Base-by-base conservation (phyloP, 2,329 filamentous ascomycete species). In the Botrytis aclada region DNA sequence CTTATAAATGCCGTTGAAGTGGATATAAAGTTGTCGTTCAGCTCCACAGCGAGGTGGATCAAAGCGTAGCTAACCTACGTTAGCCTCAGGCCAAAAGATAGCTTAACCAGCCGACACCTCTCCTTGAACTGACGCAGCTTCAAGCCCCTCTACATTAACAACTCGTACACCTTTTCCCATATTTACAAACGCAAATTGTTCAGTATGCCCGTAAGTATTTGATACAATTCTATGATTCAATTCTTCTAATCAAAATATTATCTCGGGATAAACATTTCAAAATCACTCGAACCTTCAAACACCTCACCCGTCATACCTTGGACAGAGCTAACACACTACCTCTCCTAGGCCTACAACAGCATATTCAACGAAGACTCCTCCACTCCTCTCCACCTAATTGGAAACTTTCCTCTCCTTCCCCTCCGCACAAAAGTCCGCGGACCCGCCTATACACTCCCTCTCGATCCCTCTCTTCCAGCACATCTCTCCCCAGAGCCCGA, bases 391-490 rank as follows among this genome's bases (percentile, higher is more conserved):
- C 86, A 85, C 72, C 84, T 87, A 77, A 84, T 91, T 87, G 94
- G 95, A 82, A 98, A 98, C 88, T 95, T 98, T 82, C 95, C 95
- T 34, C 90, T 98, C 78, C 91, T 98, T 70, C 95, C 96, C 1
- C 92, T 99, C 72, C 95, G 96, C 80, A 98, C 96, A 80, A 93
- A 94, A 83, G 97, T 94, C 76, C 93, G 96, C 76, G 96, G 96
- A n/a, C 96, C 96, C 61, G 95, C 95, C 77, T 95, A 97, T 84
- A 92, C 93, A 69, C 91, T 99, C 41, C 89, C 89, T 83, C 91
- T 83, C 80, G 88, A 78, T 51, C 54, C 77, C 32, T 76, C 77
- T 9, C 83, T 88, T 56, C 81, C 85, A 51, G 79, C 84, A 61
- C 82, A 85, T 76, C 80, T 79, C 16, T 89, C 86, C 78, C 91